Conservation (phyloP, 2,329 filamentous ascomycete species). For the Aspergillus floridensis region DNA sequence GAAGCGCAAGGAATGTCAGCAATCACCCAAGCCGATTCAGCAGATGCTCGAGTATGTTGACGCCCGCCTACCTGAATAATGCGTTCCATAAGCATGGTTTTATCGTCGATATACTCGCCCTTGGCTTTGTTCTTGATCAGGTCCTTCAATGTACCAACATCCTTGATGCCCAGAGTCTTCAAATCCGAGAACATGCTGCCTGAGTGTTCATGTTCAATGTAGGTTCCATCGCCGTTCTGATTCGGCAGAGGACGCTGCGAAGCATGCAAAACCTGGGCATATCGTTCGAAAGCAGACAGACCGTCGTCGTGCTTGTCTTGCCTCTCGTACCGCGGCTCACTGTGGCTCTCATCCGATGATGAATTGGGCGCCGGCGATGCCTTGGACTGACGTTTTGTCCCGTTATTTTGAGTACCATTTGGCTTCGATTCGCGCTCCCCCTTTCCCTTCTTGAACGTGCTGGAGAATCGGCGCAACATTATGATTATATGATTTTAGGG, state of each 20-base stretch:
- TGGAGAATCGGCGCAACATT: conserved; percentile 43
- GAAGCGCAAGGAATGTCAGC: neutral
- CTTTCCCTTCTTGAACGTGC: conserved; percentile 40
- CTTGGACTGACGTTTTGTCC: conserved; percentile 36
- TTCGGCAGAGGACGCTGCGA: conserved; percentile 62
- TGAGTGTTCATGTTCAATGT: conserved; percentile 51
- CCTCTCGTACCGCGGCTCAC: neutral
- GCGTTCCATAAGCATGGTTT: conserved; percentile 73
- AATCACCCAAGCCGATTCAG: neutral
- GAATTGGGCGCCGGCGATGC: conserved; percentile 24
- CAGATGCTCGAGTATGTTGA: neutral
- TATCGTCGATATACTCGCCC: conserved; percentile 67
- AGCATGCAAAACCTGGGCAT: conserved; percentile 50
- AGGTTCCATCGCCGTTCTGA: conserved; percentile 63
- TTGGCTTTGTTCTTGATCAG: conserved; percentile 63
- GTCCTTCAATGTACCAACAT: conserved; percentile 61
- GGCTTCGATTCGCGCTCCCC: conserved; percentile 35
- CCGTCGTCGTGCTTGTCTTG: conserved; percentile 41
- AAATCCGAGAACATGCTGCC: conserved; percentile 58
- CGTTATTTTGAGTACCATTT: conserved; percentile 26
- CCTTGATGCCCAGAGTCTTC: conserved; percentile 54
- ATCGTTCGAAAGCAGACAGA: conserved; percentile 42
- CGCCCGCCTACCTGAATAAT: conserved; percentile 55
- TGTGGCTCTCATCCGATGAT: conserved; percentile 27
- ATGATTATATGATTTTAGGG: conserved; percentile 19